Percentiles rank a stretch among this genome's conserved stretches.
Evolutionary conservation across 1,284 basidiomycete species (phyloP).

Genomic region (Puccinia horiana): DNA sequence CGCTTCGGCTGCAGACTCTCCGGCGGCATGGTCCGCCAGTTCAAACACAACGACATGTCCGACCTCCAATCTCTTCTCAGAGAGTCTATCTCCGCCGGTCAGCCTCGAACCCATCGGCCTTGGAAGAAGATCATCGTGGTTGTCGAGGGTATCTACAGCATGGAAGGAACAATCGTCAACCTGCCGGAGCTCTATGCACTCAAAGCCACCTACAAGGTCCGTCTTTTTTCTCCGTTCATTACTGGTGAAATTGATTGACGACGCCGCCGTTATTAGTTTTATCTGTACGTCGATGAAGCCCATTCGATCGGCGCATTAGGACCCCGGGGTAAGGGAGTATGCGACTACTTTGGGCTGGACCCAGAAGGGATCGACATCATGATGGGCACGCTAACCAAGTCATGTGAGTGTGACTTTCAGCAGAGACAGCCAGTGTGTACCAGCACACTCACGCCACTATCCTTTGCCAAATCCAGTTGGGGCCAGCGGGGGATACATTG

Average conservation of each 20-base stretch:
- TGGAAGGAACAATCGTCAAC: constrained; percentile 93
- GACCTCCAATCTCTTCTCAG: constrained; percentile 77
- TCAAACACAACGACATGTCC: constrained; percentile 95
- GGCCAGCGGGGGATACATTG: constrained; percentile 92
- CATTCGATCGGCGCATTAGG: constrained; percentile 96
- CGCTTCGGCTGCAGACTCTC: constrained; percentile 87
- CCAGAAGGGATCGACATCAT: constrained; percentile 83
- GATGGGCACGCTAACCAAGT: constrained; percentile 99
- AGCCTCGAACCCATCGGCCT: constrained; percentile 92
- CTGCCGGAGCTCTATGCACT: constrained; percentile 80
- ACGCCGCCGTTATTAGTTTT: constrained; percentile 68
- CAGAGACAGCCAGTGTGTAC: not conserved
- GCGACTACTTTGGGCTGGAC: constrained; percentile 88
- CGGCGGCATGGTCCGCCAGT: constrained; percentile 85
- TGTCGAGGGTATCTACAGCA: constrained; percentile 94
- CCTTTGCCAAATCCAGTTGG: constrained; percentile 69
- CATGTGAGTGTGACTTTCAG: constrained; percentile 35
- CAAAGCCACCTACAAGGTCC: constrained; percentile 92
- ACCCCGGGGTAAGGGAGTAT: constrained; percentile 87
- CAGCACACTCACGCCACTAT: not conserved
- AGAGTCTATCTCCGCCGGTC: constrained; percentile 94
- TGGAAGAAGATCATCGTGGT: constrained; percentile 98
- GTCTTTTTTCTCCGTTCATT: constrained; percentile 48
- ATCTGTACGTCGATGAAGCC: constrained; percentile 93
- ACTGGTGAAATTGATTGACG: not conserved